Evolutionary conservation across 495 filamentous ascomycete species (phyloP), one percentile per base, ranked within the genome.

Genomic region (Talaromyces nanjingensis): DNA sequence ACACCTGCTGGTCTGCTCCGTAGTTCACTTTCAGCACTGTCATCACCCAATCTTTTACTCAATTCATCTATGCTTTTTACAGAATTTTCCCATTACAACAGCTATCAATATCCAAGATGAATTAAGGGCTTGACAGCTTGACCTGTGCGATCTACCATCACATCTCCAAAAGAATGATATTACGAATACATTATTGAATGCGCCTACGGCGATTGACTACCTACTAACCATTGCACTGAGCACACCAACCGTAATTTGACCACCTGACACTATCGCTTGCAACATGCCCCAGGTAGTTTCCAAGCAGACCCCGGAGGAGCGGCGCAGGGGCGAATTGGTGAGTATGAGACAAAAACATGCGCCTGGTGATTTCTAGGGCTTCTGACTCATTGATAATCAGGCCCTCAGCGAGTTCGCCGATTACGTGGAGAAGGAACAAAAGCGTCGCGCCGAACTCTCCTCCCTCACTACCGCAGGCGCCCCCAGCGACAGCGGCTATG

Each of bases 371-470:
- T 25, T 18, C 22, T 31, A 34, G 12, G 24, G 39, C 20, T 16
- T 29, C 39, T 61, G 39, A 29, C 42, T 27, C 7, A 24, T 22
- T 60, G 22, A 64, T 39, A 33, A 27, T 33, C 65, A 94, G 91
- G 94, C 94, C 20, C 82, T 98, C 64, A 93, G 90, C 81, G 94
- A 97, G 67, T 98, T 98, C 71, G 92, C 96, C 72, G 94, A 98
- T 74, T 98, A 96, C 68, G 96, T 96, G 64, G 92, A 97, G 73
- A 88, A 93, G 75, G 92, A 98, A 73, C 93, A 97, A 74, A 83
- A 85, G 4, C 93, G 76, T 76, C 87, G 63, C 72, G 87, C 67
- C 78, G 86, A 24, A 79, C 84, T 73, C 74, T 83, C 45, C 18
- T 27, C 62, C 31, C 31, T 49, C n/a, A 61, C n/a, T n/a, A 71